These are phyloP conservation scores for Geotrichum bryndzae DNA, from an alignment of 1,139 yeast genomes.

Conservation along the genomic window DNA sequence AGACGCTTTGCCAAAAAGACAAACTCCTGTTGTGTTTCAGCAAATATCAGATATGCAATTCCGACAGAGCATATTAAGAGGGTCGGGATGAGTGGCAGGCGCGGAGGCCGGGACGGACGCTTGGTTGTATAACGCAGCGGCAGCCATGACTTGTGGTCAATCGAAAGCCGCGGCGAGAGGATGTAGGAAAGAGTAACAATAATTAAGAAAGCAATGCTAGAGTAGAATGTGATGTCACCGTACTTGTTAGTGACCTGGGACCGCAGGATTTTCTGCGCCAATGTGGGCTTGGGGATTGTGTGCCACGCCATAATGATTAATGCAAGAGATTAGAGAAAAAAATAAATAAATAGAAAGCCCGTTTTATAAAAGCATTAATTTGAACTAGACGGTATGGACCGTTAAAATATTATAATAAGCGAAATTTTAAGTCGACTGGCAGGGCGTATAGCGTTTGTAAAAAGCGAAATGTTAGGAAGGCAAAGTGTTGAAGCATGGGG, in stretches of 20 bases:
- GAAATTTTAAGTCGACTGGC: too few relatives aligned
- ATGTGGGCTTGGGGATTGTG: background rate
- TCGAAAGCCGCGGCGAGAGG: background rate
- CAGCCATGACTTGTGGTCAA: background rate
- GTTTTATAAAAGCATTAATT: background rate
- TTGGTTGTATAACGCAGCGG: background rate
- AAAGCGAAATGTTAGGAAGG: too few relatives aligned
- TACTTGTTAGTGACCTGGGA: background rate
- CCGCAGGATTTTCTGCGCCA: background rate
- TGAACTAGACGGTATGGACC: too few relatives aligned
- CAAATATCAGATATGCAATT: constrained; percentile 20
- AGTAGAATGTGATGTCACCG: background rate
- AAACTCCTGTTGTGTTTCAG: constrained; percentile 42
- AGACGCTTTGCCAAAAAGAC: constrained; percentile 65
- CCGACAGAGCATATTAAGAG: constrained; percentile 25
- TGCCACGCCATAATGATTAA: constrained; percentile 4
- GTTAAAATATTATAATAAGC: too few relatives aligned
- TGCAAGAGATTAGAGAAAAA: background rate
- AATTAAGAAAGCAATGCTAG: background rate
- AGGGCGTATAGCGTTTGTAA: too few relatives aligned
- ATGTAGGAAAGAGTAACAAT: background rate
- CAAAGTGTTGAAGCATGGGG: too few relatives aligned
- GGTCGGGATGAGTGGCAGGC: constrained; percentile 5
- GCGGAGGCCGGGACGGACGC: constrained; percentile 5
- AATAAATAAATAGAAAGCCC: background rate